A percentile compares a stretch with the other conserved stretches of the same genome.
Evolutionary conservation across 306 rosid species (phyloP).

Genomic region (Malus asiatica): DNA sequence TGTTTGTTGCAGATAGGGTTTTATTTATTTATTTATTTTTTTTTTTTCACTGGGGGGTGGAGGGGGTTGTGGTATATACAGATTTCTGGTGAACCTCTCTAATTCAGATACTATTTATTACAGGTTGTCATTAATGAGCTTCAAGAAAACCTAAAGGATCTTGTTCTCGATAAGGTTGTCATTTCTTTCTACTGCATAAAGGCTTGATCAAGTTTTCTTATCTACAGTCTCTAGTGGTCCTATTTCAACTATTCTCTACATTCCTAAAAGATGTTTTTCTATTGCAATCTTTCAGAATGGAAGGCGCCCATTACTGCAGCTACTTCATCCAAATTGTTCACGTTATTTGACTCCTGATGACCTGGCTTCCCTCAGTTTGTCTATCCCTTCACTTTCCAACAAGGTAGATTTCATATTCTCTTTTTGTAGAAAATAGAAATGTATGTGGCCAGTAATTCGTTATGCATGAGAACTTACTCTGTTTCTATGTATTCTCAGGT

Average conservation of each 20-base stretch:
- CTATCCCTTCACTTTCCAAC: conserved; percentile 62
- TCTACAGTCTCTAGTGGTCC: neutral
- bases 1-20: conserved; percentile 7
- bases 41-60: too few species aligned
- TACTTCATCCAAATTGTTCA: conserved; percentile 74
- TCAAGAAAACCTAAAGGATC: conserved; percentile 60
- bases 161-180: conserved; percentile 76
- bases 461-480: conserved; percentile 14
- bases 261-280: conserved; percentile 9
- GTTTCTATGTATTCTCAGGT: conserved; percentile 25
- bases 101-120: conserved; percentile 13
- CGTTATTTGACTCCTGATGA: conserved; percentile 83
- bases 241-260: neutral
- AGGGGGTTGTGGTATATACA: neutral
- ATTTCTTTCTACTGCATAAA: neutral
- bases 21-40: neutral
- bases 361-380: conserved; percentile 54
- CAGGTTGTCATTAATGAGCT: conserved; percentile 73
- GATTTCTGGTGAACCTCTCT: conserved; percentile 10
- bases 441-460: neutral
- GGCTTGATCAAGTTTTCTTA: neutral
- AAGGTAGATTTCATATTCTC: conserved; percentile 44
- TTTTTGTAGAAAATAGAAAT: conserved; percentile 1
- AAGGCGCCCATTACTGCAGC: conserved; percentile 65
- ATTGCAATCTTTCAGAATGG: conserved; percentile 54